Evolutionary conservation across 495 filamentous ascomycete species (phyloP), one percentile per base, ranked within the genome.

Genomic region (Sphaerosporella brunnea): DNA sequence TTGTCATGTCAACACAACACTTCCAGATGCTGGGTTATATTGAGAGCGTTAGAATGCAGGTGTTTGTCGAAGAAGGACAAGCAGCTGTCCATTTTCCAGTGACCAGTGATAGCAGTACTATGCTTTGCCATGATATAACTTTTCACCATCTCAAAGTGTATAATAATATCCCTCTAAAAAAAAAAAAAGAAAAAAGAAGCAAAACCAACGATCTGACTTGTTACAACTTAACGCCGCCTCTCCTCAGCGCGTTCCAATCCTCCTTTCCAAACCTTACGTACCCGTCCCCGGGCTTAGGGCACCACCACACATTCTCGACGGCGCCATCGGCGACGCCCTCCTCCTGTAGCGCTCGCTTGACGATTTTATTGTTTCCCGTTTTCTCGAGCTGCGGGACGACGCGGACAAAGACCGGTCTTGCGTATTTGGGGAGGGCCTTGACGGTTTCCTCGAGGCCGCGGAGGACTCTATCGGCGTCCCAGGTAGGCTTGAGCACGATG

Each of bases 321-420:
- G 44, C 46, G 2, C 47, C 7, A 58, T 55, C 46, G 60, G 76
- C 69, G 35, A 71, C 71, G 3, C 52, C 57, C 0, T 78, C 78
- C 54, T 87, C 50, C 88, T 69, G 1, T 62, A 95, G 61, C 0
- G 65, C 61, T 53, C 78, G 71, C 62, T 82, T 95, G 61, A 86
- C 78, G 59, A 90, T 82, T 65, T 94, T 94, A 52, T 84, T 82
- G 51, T 82, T 94, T 0, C 85, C 84, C 7, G 86, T 94, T 0
- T 70, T 65, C 45, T 79, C 70, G 60, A 78, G 71, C 5, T 68
- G 66, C 41, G 64, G 67, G 0, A 74, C 73, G 0, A 85, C 59
- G 3, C 86, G 69, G 36, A 95, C 41, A 62, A 93, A 95, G 1
- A 88, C 51, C 1, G 86, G 86, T 1, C 80, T 70, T 0, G 84